phyloP scores from a whole-genome alignment of 352 stramenopile genomes.

The Globisporangium cylindrosporum region DNA sequence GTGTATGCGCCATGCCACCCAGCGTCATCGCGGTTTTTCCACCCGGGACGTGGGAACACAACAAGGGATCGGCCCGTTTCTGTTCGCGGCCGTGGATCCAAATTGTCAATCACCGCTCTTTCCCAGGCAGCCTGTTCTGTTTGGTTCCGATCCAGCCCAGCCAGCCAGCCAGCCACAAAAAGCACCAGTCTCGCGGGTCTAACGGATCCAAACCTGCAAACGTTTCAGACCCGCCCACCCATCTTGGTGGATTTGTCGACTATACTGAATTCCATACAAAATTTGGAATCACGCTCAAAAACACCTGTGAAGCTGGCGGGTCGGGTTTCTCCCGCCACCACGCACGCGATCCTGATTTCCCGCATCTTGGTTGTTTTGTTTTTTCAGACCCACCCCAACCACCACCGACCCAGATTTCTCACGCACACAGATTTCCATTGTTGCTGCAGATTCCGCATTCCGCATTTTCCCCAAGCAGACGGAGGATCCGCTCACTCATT shows the following conservation, averaged over 20 bases:
- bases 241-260: neutral
- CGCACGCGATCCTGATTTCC: neutral
- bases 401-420: neutral
- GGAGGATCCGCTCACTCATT: slow-evolving; percentile 13
- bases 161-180: slow-evolving; percentile 5
- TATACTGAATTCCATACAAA: slow-evolving; percentile 4
- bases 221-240: neutral
- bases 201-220: neutral
- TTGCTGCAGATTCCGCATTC: neutral
- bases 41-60: neutral
- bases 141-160: neutral
- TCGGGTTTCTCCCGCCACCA: neutral
- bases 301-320: neutral
- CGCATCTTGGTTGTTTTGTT: neutral
- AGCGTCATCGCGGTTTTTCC: slow-evolving; percentile 6
- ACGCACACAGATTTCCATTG: neutral
- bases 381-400: neutral
- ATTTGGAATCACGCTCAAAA: neutral
- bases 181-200: neutral
- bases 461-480: slow-evolving; percentile 3
- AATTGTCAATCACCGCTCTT: slow-evolving; percentile 3
- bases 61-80: neutral
- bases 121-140: neutral
- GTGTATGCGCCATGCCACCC: slow-evolving; percentile 16
- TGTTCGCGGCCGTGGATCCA: slow-evolving; percentile 1